Evolutionary conservation across 2,329 filamentous ascomycete genomes (phyloP), one percentile per base, ranked within the genome.

Genomic region (Pseudonectria buxi): DNA sequence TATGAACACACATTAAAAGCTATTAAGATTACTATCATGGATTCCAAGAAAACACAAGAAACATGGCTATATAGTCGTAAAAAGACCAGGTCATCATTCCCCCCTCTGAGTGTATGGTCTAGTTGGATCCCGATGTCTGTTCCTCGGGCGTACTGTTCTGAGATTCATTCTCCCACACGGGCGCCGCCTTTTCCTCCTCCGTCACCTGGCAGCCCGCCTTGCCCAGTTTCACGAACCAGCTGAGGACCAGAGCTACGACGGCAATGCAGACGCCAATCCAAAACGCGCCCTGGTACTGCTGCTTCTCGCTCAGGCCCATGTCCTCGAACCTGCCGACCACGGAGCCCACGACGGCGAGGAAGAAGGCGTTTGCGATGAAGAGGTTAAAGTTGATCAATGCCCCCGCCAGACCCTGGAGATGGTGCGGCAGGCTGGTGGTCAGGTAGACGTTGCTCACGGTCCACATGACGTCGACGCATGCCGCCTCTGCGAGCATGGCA

Each of bases 361-460:
- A 70, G 15, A 83, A 59, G 2, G 76, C 75, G 32, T 81, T 77
- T 3, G 75, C 75, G 11, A 83, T 58, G 45, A 80, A 76, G 13
- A 81, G 52, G 3, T 78, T 59, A 15, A 71, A 68, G 54, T 79
- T 82, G 44, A 79, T 72, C 29, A 83, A 52, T 0, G 75, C 77
- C 3, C 78, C 80, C 0, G 78, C 79, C 6, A 83, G 55, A 0
- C 78, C 79, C 49, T 84, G 79, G 43, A 72, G 66, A 11, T 65
- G 60, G n/a, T 63, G 63, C 0, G 77, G 76, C 26, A 83, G 55
- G 11, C 66, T 72, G 0, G 76, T 82, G 1, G 78, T 81, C 38
- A 81, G 72, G 55, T 81, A 83, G 33, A 83, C 71, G 44, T 78
- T 82, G 14, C 76, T 68, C 1, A 83, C 66, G 36, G 75, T 81